phyloP scores from a whole-genome alignment of 2,329 filamentous ascomycete genomes.

The Clonostachys solani region DNA sequence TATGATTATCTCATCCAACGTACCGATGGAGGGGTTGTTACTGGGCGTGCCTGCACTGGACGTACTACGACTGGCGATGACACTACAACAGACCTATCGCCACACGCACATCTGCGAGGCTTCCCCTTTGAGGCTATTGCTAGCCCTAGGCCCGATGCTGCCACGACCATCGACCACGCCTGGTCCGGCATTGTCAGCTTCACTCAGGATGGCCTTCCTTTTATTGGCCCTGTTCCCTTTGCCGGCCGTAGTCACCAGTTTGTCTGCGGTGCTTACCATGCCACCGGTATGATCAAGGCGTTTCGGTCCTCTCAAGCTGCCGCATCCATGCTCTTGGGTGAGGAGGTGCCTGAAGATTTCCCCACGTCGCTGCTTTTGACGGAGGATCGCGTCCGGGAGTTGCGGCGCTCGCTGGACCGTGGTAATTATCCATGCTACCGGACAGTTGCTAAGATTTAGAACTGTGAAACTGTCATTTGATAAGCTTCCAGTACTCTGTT shows the following conservation, averaged over 20 bases:
- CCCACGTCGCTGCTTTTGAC: slow-evolving; percentile 7
- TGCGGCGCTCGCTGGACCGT: background rate
- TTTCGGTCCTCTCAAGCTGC: slow-evolving; percentile 4
- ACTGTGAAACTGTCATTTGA: too few species aligned
- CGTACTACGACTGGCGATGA: slow-evolving; percentile 8
- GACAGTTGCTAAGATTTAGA: background rate
- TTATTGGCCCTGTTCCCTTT: slow-evolving; percentile 6
- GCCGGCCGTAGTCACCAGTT: slow-evolving; percentile 7
- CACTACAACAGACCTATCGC: slow-evolving; percentile 4
- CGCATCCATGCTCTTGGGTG: slow-evolving; percentile 1
- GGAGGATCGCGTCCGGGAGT: background rate
- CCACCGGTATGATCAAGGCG: slow-evolving; percentile 10
- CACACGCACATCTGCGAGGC: slow-evolving; percentile 6
- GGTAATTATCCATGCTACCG: background rate
- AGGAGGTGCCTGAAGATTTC: slow-evolving; percentile 2
- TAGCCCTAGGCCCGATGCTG: background rate
- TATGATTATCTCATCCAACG: slow-evolving; percentile 16
- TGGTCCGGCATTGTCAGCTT: slow-evolving; percentile 12
- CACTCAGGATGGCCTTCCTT: slow-evolving; percentile 8
- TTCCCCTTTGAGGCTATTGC: slow-evolving; percentile 1
- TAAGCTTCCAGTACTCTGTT: too few species aligned
- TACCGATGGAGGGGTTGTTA: slow-evolving; percentile 7
- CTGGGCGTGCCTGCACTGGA: slow-evolving; percentile 10
- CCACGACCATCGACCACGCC: background rate
- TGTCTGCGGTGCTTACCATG: slow-evolving; percentile 8